Percentiles rank a stretch among this genome's conserved stretches.
Evolutionary conservation across 148 eudicot species (phyloP).

Genomic region (Rheum nobile): DNA sequence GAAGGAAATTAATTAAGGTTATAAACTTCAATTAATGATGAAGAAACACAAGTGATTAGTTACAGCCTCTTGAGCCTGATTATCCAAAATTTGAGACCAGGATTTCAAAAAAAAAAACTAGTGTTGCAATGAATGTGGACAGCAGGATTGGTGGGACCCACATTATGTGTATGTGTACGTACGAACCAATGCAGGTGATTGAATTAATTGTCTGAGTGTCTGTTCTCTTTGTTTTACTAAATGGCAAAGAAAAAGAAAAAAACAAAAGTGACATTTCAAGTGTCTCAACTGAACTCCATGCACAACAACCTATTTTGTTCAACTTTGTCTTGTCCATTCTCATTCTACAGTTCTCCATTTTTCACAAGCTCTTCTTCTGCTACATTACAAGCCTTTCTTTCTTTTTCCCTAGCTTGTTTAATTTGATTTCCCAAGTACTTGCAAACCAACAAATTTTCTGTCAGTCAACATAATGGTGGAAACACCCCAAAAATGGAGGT

Average conservation of each 20-base stretch:
- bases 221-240: neutral
- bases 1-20: no score
- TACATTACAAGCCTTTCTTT: neutral
- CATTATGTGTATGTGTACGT: neutral
- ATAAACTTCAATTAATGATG: no score
- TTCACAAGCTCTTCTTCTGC: neutral
- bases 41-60: no score
- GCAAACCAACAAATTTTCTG: neutral
- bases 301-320: constrained; percentile 6
- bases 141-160: neutral
- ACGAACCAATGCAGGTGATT: constrained; percentile 2
- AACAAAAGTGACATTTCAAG: constrained; percentile 1
- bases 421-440: neutral
- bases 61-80: neutral
- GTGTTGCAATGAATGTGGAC: constrained; percentile 1
- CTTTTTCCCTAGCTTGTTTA: neutral
- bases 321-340: constrained; percentile 7
- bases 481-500: neutral
- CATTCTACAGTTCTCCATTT: neutral
- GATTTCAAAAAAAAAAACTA: neutral
- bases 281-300: neutral
- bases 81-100: neutral
- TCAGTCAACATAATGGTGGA: neutral
- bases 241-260: neutral
- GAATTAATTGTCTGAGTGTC: constrained; percentile 2